Base-by-base conservation (phyloP, 495 filamentous ascomycete species). In the Polyplosphaeria fusca region DNA sequence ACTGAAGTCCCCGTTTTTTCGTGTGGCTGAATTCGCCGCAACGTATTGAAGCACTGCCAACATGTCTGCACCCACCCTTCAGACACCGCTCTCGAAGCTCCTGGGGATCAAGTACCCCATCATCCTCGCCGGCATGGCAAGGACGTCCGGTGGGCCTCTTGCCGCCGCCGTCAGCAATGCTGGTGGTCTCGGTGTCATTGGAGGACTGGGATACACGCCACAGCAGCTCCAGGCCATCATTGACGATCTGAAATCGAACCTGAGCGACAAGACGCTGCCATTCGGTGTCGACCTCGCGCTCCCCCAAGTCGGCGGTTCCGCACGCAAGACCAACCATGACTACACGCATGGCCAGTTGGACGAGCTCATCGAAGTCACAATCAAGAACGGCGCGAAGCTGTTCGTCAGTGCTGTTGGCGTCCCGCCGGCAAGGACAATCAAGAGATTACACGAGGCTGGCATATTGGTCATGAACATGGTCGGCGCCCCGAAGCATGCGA, bases 391-490 rank as follows among this genome's bases (percentile, higher is more conserved):
- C 23, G 84, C 89, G n/a, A 81, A 75, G 70, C 72, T 94, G 45
- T 95, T 95, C 67, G 87, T 94, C 47, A 81, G 74, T 37, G 90
- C 90, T 0, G 88, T 95, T 0, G 90, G 90, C 14, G 85, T 94
- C 2, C 89, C 89, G 12, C 88, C 89, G 0, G 72, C 73, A 47
- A 71, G 68, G 38, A 79, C 87, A 2, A 81, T 95, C 26, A 81
- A 87, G 64, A 68, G 79, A 32, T 74, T 95, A 19, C 90, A 95
- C 63, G 76, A 75, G 9, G 86, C 82, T 0, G 87, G 86, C 0
- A 84, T 95, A 26, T 66, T 92, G 42, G 76, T 94, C 20, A 94
- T 94, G 89, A 95, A 94, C 68, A 95, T 95, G 90, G 89, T 94
- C n/a, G 90, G 90, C 0, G 82, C 85, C 45, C 89, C 89, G n/a